Conservation (phyloP, 2,329 filamentous ascomycete species). For the Fusarium transvaalense region DNA sequence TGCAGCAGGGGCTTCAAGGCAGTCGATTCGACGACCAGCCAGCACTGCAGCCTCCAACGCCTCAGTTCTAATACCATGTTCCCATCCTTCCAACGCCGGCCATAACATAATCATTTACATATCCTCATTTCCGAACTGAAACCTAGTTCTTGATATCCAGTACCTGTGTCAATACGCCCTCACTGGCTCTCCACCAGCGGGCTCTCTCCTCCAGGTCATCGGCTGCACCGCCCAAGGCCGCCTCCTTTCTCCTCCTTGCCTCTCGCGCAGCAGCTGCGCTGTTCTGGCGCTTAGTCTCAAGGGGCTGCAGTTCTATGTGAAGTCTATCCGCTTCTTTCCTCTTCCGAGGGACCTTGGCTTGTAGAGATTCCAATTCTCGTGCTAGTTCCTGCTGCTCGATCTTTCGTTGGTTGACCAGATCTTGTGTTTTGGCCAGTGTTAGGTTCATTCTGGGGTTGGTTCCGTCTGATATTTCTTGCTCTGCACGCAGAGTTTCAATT, state of each 20-base stretch:
- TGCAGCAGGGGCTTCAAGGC: background rate
- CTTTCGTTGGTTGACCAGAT: conserved; percentile 65
- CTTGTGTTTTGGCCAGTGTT: conserved; percentile 68
- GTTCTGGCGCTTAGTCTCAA: conserved; percentile 75
- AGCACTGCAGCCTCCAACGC: conserved; percentile 29
- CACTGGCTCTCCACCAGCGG: conserved; percentile 79
- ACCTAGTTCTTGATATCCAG: conserved; percentile 65
- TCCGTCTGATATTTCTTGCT: conserved; percentile 52
- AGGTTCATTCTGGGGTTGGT: conserved; percentile 63
- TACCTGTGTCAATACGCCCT: conserved; percentile 71
- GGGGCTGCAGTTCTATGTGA: conserved; percentile 73
- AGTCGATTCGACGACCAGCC: background rate
- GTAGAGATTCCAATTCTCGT: conserved; percentile 72
- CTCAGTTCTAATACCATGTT: conserved; percentile 13
- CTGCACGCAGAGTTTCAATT: conserved; percentile 60
- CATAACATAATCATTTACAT: background rate
- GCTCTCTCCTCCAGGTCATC: conserved; percentile 82
- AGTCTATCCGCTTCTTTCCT: conserved; percentile 75
- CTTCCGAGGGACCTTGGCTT: conserved; percentile 73
- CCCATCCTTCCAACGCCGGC: conserved; percentile 30
- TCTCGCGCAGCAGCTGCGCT: conserved; percentile 77
- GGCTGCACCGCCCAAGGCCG: conserved; percentile 72
- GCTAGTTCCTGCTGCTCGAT: conserved; percentile 68
- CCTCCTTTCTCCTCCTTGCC: conserved; percentile 75
- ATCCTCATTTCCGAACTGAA: background rate